Percentiles rank a stretch among this genome's conserved stretches.
Conservation (phyloP, 139 green algal species). For the Medakamo hakoo region DNA sequence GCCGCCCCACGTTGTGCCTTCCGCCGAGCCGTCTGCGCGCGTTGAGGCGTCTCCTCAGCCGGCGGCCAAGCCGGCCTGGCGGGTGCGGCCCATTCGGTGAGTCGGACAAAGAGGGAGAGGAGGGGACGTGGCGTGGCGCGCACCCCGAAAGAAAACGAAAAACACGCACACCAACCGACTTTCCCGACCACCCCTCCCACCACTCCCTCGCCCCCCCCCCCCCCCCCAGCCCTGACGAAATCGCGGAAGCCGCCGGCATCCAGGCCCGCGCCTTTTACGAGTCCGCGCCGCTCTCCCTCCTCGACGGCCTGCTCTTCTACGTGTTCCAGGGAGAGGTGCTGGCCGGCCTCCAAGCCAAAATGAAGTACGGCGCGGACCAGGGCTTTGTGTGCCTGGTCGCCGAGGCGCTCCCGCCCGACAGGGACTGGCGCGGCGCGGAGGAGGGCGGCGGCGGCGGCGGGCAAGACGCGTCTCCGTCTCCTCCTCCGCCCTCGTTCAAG, state of each 20-base stretch:
- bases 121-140: too few species aligned
- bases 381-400: not conserved
- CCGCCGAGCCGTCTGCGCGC: too few species aligned
- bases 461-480: too few species aligned
- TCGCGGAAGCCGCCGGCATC: not conserved
- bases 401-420: not conserved
- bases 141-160: too few species aligned
- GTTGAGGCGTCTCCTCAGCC: not conserved
- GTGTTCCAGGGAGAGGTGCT: not conserved
- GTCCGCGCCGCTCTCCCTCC: not conserved
- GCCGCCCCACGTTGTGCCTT: too few species aligned
- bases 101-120: not conserved
- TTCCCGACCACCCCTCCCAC: not conserved
- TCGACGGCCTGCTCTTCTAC: not conserved
- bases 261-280: not conserved
- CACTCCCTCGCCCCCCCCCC: too few species aligned
- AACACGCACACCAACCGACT: not conserved
- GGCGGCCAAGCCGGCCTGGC: not conserved
- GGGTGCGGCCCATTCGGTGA: not conserved
- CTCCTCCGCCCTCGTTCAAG: too few species aligned
- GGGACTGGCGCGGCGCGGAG: too few species aligned
- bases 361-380: not conserved
- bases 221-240: not conserved
- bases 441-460: too few species aligned
- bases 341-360: not conserved